Percentiles rank a stretch among this genome's conserved stretches.
phyloP scores from a whole-genome alignment of 2,329 filamentous ascomycete species.

The Beauveria varroae region DNA sequence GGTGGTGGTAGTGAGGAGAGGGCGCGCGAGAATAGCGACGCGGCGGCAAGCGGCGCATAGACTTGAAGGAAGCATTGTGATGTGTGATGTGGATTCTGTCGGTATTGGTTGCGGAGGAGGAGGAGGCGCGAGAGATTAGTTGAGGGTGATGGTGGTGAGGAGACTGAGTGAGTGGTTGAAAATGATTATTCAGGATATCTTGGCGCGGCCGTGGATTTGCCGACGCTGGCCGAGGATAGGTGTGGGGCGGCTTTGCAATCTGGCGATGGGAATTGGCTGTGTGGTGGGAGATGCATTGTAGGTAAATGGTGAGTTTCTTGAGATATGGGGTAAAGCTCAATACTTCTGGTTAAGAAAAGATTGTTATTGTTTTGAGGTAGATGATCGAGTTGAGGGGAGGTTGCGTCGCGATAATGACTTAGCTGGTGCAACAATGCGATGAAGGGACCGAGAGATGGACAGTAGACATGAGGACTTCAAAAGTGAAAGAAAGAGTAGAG shows the following conservation, averaged over 20 bases:
- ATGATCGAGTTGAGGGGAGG: too few species aligned
- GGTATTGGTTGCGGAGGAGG: neutral
- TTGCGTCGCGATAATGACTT: too few species aligned
- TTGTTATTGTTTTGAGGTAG: too few species aligned
- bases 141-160: neutral
- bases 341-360: too few species aligned
- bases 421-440: too few species aligned
- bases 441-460: too few species aligned
- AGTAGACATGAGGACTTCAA: too few species aligned
- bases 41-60: neutral
- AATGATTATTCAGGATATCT: neutral
- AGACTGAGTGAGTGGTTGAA: neutral
- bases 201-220: constrained; percentile 1
- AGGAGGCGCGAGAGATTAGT: too few species aligned
- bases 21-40: neutral
- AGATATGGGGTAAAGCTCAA: too few species aligned
- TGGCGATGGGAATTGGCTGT: neutral
- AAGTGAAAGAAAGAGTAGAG: too few species aligned
- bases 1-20: neutral
- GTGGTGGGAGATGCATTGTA: too few species aligned
- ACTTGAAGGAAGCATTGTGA: neutral
- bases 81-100: neutral
- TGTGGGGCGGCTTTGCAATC: neutral
- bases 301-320: too few species aligned
- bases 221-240: neutral